Evolutionary conservation across 1,139 yeast genomes (phyloP).

Genomic region (Candida gigantensis): DNA sequence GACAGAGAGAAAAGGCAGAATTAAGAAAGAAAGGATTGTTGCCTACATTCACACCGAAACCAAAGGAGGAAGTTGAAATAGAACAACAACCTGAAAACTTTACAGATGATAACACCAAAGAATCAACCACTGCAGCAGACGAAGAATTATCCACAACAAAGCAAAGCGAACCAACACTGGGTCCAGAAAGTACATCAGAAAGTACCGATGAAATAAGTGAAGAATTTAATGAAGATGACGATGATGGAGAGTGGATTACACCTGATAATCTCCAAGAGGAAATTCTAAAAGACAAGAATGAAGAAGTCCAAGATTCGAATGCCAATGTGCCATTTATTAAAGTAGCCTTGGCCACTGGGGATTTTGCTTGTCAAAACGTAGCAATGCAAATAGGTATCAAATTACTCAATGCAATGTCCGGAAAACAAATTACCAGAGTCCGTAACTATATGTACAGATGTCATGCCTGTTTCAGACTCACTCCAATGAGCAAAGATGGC

Average conservation of each 20-base stretch:
- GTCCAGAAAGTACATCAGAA: slow-evolving; percentile 10
- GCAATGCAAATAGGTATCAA: slow-evolving; percentile 87
- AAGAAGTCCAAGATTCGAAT: slow-evolving; percentile 35
- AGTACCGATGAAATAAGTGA: slow-evolving; percentile 26
- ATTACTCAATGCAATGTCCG: slow-evolving; percentile 82
- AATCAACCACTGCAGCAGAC: neutral
- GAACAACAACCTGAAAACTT: slow-evolving; percentile 9
- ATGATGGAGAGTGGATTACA: slow-evolving; percentile 96
- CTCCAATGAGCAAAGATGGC: slow-evolving; percentile 77
- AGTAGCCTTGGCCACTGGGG: slow-evolving; percentile 91
- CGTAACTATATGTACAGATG: slow-evolving; percentile 94
- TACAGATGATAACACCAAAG: slow-evolving; percentile 12
- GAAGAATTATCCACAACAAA: too few relatives aligned
- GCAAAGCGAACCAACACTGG: slow-evolving; percentile 7
- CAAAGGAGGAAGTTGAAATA: slow-evolving; percentile 16
- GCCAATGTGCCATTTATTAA: slow-evolving; percentile 40
- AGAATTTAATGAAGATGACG: slow-evolving; percentile 60
- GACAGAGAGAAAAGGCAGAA: slow-evolving; percentile 58
- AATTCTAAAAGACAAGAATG: slow-evolving; percentile 63
- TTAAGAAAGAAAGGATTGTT: slow-evolving; percentile 6
- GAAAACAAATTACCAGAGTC: slow-evolving; percentile 80
- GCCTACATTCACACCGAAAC: slow-evolving; percentile 5
- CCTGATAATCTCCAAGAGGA: slow-evolving; percentile 77
- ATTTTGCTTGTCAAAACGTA: slow-evolving; percentile 96
- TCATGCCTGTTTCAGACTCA: slow-evolving; percentile 89